A percentile compares a stretch with the other conserved stretches of the same genome.
These are phyloP conservation scores for Plasmodium yoelii DNA, from an alignment of 169 alveolate species.

Conservation along the genomic window DNA sequence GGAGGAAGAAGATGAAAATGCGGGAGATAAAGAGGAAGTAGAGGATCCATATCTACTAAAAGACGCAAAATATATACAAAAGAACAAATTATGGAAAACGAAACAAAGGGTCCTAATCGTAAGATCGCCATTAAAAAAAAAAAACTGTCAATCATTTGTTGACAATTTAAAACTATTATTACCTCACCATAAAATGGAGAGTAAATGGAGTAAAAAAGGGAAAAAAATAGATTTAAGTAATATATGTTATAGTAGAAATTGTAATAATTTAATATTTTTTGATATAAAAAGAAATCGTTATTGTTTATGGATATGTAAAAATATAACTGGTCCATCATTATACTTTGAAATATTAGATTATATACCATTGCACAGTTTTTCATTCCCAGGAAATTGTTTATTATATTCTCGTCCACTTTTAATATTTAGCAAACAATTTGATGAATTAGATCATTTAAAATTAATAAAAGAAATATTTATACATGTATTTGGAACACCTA, in stretches of 20 bases:
- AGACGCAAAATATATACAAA: constrained; percentile 89
- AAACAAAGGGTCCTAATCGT: constrained; percentile 96
- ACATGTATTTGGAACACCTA: constrained; percentile 93
- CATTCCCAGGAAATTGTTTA: constrained; percentile 95
- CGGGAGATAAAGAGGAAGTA: constrained; percentile 11
- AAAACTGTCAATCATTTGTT: constrained; percentile 93
- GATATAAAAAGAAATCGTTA: constrained; percentile 93
- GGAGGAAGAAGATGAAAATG: background rate
- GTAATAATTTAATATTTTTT: constrained; percentile 93
- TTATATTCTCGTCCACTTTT: constrained; percentile 95
- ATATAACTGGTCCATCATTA: constrained; percentile 97
- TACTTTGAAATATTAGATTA: constrained; percentile 92
- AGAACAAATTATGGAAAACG: constrained; percentile 93
- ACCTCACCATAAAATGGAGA: constrained; percentile 95
- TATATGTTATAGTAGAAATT: constrained; percentile 86
- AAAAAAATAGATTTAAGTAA: constrained; percentile 87
- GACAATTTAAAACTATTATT: constrained; percentile 94
- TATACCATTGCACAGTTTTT: constrained; percentile 63
- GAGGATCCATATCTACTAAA: constrained; percentile 90
- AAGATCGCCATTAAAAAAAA: constrained; percentile 95
- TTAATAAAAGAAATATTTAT: constrained; percentile 81
- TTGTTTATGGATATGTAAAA: constrained; percentile 94
- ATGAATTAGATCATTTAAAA: constrained; percentile 79
- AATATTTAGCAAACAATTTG: constrained; percentile 92
- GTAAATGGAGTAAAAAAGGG: constrained; percentile 91